phyloP scores from a whole-genome alignment of 2,329 filamentous ascomycete species.

The Microcyclospora pomicola region DNA sequence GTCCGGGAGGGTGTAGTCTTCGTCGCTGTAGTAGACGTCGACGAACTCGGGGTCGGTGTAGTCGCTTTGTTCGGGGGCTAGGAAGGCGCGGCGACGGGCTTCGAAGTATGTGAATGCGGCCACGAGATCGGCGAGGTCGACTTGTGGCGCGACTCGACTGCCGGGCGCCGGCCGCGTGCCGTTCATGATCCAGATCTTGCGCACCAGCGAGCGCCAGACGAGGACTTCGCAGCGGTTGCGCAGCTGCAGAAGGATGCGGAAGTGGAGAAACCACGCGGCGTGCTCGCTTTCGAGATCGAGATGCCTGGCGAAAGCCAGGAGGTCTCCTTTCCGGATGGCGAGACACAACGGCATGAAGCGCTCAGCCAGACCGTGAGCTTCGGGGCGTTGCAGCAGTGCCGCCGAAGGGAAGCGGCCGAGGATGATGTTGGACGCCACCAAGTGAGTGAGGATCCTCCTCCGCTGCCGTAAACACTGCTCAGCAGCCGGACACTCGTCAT shows the following conservation, averaged over 20 bases:
- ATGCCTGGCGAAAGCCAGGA: constrained; percentile 57
- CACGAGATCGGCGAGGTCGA: constrained; percentile 58
- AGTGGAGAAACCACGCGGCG: constrained; percentile 60
- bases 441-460: constrained; percentile 65
- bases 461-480: constrained; percentile 50
- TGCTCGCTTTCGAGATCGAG: constrained; percentile 42
- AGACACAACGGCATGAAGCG: constrained; percentile 61
- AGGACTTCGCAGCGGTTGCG: constrained; percentile 65
- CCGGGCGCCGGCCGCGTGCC: constrained; percentile 43
- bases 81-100: constrained; percentile 29
- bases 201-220: constrained; percentile 69
- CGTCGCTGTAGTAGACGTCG: constrained; percentile 16
- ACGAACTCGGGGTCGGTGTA: constrained; percentile 35
- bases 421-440: constrained; percentile 71
- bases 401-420: constrained; percentile 68
- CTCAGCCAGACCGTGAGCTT: constrained; percentile 49
- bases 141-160: constrained; percentile 51
- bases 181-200: constrained; percentile 63
- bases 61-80: constrained; percentile 17
- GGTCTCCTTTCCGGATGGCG: constrained; percentile 60
- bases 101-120: constrained; percentile 52
- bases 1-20: constrained; percentile 37
- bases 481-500: constrained; percentile 51
- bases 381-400: constrained; percentile 52
- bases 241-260: constrained; percentile 62